Conservation (phyloP, 495 filamentous ascomycete genomes). For the Coniosporium apollinis region DNA sequence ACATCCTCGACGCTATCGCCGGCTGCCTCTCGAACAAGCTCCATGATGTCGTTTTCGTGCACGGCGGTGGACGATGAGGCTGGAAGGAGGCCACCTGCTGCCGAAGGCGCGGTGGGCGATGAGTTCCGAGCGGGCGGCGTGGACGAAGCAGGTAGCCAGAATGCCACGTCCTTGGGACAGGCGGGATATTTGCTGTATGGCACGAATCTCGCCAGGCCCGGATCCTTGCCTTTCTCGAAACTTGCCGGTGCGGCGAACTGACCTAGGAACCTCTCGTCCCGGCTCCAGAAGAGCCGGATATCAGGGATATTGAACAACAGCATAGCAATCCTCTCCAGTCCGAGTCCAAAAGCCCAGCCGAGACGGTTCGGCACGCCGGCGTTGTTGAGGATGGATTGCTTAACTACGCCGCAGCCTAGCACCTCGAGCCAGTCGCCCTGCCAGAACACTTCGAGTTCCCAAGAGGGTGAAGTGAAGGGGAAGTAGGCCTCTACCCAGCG, state of each 20-base stretch:
- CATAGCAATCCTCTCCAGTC: slow-evolving; percentile 91
- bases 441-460: slow-evolving; percentile 94
- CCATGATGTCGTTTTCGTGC: slow-evolving; percentile 96
- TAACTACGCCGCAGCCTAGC: slow-evolving; percentile 78
- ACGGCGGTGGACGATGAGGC: slow-evolving; percentile 1
- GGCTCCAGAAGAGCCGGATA: slow-evolving; percentile 94
- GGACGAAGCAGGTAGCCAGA: slow-evolving; percentile 56
- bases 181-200: slow-evolving; percentile 81
- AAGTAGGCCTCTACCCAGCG: slow-evolving; percentile 96
- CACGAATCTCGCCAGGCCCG: slow-evolving; percentile 46
- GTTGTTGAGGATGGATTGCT: slow-evolving; percentile 60
- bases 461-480: slow-evolving; percentile 86
- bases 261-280: slow-evolving; percentile 58
- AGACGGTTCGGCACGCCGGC: slow-evolving; percentile 59
- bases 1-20: slow-evolving; percentile 83
- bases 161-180: slow-evolving; percentile 81
- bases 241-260: slow-evolving; percentile 49
- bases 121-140: slow-evolving; percentile 31
- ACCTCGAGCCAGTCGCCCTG: slow-evolving; percentile 89
- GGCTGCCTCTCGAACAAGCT: slow-evolving; percentile 62
- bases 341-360: slow-evolving; percentile 93
- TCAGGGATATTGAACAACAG: slow-evolving; percentile 88
- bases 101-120: slow-evolving; percentile 9
- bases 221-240: too few species aligned
- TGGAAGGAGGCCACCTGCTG: slow-evolving; percentile 10